Evolutionary conservation across 352 stramenopile genomes (phyloP), one percentile per base, ranked within the genome.

Genomic region (Blastocystis hominis): DNA sequence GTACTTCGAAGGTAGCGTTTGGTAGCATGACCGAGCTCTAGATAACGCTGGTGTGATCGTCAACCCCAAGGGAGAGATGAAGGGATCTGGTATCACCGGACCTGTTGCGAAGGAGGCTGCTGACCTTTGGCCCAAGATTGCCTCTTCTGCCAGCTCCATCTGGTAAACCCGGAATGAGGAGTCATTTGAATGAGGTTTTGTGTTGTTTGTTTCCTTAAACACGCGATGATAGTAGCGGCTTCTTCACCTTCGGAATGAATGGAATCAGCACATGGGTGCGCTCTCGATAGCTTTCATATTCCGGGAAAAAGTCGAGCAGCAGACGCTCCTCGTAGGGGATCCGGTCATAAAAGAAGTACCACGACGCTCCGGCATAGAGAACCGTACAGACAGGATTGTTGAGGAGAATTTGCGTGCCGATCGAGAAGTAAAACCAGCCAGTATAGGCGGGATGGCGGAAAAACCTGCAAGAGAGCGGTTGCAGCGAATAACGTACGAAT

Each of bases 1-100:
- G 91, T 98, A 99, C 93, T 99, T 99, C 90, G 97, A 99, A 91
- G 94, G 93, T 79, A 66, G 34, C 3, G 7, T n/a, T 62, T 64
- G 10, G 56, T 64, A 34, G 38, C 3, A 38, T 7, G 44, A n/a
- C 17, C 38, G 63, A 75, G n/a, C 17, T 68, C n/a, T 84, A 84
- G 75, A 99, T 93, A 99, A 98, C 92, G 97, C 97, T 69, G 97
- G 96, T 91, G 97, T 99, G 62, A 99, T 99, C 91, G 97, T 99
- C 78, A 99, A 99, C 93, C 97, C 97, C 87, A 99, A 99, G 95
- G 97, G 97, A 90, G 97, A 99, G 92, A 99, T 99, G 97, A 99
- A 99, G 94, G 97, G 94, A 62, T 81, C 53, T 42, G 72, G 47
- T 53, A 63, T 97, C 97, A 81, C 50, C 44, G 72, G 72, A 47